Conservation (phyloP, 345 rosid species). For the Garcia nutans region DNA sequence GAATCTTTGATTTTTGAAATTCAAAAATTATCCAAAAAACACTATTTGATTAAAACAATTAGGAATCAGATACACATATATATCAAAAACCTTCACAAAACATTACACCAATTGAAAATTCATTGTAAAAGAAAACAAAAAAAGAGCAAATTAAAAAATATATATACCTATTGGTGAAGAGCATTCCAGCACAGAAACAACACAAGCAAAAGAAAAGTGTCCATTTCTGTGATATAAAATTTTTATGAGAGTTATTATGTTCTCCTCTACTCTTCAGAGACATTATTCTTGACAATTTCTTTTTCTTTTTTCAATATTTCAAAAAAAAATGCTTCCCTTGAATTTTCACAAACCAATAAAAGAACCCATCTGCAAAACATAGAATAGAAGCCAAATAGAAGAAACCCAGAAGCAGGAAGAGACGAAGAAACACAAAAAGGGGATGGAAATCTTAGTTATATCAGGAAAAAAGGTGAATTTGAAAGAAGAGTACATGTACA, state of each 20-base stretch:
- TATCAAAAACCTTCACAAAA: not conserved
- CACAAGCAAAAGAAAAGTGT: constrained; percentile 66
- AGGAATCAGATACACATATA: not conserved
- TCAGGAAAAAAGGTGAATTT: not conserved
- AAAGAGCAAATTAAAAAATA: not conserved
- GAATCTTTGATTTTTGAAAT: not conserved
- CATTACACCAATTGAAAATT: not conserved
- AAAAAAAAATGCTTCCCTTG: not conserved
- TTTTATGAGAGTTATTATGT: constrained; percentile 34
- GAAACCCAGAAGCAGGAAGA: constrained; percentile 17
- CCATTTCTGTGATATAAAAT: constrained; percentile 67
- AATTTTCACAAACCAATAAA: constrained; percentile 8
- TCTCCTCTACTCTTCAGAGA: constrained; percentile 72
- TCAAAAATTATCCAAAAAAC: not conserved
- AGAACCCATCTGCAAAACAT: constrained; percentile 23
- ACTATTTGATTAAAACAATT: not conserved
- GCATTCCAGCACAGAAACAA: constrained; percentile 78
- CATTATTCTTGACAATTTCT: constrained; percentile 30
- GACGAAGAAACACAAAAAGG: not conserved
- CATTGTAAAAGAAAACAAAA: not conserved
- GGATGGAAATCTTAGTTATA: not conserved
- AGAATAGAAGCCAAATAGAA: constrained; percentile 21
- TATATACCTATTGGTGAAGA: constrained; percentile 80
- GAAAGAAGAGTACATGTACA: not conserved
- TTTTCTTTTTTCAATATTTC: not conserved